Evolutionary conservation across 228 moss, liverwort and hornwort species (phyloP), one percentile per base, ranked within the genome.

Genomic region (Sphagnum fallax): DNA sequence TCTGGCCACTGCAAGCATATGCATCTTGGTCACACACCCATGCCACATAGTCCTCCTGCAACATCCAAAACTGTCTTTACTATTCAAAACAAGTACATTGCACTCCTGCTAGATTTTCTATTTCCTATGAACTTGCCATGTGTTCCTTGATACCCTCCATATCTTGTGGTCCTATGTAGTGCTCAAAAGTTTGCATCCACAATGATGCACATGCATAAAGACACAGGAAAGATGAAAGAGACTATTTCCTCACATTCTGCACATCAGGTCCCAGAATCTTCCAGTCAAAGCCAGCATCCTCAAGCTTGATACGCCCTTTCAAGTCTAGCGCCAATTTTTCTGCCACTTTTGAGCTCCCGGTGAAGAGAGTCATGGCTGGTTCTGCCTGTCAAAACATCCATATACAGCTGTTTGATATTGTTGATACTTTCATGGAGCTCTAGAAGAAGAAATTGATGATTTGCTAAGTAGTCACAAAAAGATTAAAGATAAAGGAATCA

Each of bases 251-350:
- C 69, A 90, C 97, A 86, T 98, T 79, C 68, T 89, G 79, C 72
- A 98, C 92, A 79, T 98, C 98, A 64, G 98, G 98, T 55, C 98
- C 98, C 50, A 98, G 87, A 59, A 94, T 92, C 71, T 98, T 98
- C 98, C 98, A 98, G 73, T 98, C 94, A 82, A 98, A 98, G 64
- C 98, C 98, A 53, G 98, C 98, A 80, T 98, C 98, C 80, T 98
- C 98, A 61, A 98, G 88, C 79, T 93, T 98, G 47, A 98, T 76
- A 65, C 94, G 87, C 69, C 98, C 98, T 75, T 94, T 94, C 71
- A 98, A 75, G 74, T 98, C 98, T 48, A 80, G 72, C 5, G 98
- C 92, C 79, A 98, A 74, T 74, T 90, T 98, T 77, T 98, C 94
- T 61, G 94, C 98, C 72, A 98, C 90, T 78, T 84, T 91, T 66